Conservation (phyloP, 805 yeast genomes). For the Schizosaccharomyces japonicus region DNA sequence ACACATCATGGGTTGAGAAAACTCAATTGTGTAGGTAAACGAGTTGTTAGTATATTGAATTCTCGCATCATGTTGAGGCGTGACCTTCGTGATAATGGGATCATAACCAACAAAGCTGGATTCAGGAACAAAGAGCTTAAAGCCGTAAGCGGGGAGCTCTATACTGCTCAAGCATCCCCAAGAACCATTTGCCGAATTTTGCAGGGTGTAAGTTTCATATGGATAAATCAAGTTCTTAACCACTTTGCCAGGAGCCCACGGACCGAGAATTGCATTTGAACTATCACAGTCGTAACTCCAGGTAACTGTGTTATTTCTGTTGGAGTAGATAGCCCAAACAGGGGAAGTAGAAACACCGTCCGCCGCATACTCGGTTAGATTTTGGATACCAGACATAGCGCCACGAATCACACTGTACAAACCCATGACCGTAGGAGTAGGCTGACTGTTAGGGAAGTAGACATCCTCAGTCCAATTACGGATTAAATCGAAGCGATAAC, state of each 20-base stretch:
- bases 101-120: background rate
- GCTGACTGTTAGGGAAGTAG: background rate
- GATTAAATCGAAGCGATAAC: background rate
- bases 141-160: background rate
- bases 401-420: background rate
- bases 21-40: background rate
- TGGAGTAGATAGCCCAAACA: background rate
- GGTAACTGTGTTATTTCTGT: background rate
- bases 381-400: background rate
- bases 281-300: background rate
- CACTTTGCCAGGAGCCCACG: background rate
- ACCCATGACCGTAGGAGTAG: background rate
- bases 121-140: background rate
- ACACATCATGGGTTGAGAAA: conserved; percentile 3
- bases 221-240: conserved; percentile 2
- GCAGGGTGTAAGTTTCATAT: background rate
- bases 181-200: background rate
- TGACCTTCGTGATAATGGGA: background rate
- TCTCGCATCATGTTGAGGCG: conserved; percentile 2
- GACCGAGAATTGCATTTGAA: background rate
- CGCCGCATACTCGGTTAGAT: background rate
- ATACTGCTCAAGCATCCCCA: conserved; percentile 2
- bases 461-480: conserved; percentile 3
- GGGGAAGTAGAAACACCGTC: background rate
- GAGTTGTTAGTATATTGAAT: background rate